Percentiles rank a stretch among this genome's conserved stretches.
phyloP scores from a whole-genome alignment of 495 filamentous ascomycete species.

The Neurospora cerealis region DNA sequence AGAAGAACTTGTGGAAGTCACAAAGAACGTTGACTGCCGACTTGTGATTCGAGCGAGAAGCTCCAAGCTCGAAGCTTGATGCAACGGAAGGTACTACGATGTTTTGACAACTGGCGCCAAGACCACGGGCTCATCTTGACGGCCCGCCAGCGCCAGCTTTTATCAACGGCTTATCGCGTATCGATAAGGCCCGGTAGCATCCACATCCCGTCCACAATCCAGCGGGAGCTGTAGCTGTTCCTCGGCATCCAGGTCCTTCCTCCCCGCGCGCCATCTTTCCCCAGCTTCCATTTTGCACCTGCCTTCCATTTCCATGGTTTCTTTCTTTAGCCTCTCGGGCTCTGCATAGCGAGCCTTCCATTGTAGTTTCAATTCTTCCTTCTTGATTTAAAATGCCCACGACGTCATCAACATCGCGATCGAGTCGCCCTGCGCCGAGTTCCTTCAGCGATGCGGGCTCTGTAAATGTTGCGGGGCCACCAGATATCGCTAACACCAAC shows the following conservation, averaged over 20 bases:
- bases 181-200: neutral
- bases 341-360: neutral
- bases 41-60: neutral
- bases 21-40: neutral
- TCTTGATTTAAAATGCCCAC: neutral
- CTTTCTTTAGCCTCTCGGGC: neutral
- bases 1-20: neutral
- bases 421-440: neutral
- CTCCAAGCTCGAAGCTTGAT: too few relatives aligned
- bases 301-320: neutral
- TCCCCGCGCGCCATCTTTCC: neutral
- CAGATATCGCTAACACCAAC: neutral
- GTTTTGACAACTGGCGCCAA: neutral
- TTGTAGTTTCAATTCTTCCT: neutral
- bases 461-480: neutral
- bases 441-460: neutral
- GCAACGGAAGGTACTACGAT: neutral
- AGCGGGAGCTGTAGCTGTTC: neutral
- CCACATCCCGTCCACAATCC: too few relatives aligned
- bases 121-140: neutral
- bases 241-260: neutral
- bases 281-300: neutral
- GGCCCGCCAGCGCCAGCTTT: neutral
- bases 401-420: neutral
- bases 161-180: neutral